Evolutionary conservation across 768 basidiomycete genomes (phyloP), one percentile per base, ranked within the genome.

Genomic region (Sarcomyxa edulis): DNA sequence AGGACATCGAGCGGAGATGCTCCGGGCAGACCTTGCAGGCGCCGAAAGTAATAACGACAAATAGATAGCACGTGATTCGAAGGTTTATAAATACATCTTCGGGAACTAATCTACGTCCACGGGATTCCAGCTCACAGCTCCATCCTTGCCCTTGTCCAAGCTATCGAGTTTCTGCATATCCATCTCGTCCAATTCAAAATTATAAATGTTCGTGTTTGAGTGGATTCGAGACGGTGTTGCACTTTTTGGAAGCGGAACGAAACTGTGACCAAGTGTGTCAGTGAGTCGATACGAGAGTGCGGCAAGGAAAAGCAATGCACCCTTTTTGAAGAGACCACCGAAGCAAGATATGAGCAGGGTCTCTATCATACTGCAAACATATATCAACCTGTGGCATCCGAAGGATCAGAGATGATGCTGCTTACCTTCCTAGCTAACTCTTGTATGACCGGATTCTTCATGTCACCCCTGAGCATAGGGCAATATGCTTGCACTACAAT

Each of bases 291-390:
- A 37, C 32, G 16, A 8, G 9, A 19, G 25, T 20, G 21, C 6
- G 20, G 30, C 16, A 27, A 28, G 4, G 9, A 31, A 29, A 14
- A 14, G 10, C 20, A 39, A 34, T 12, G 25, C 32, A 20, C 85
- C 81, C 80, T 52, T 73, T 77, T 57, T 96, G 93, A 25, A 97
- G 63, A 20, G 90, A 93, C 89, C 92, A 96, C 16, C 94, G 76
- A 40, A 96, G 64, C 11, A 96, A 72, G 31, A 95, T 68, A 51
- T 96, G 93, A 12, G 90, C 81, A 4, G 75, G 72, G 28, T 81
- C 75, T 39, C 76, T 74, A 28, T 60, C 57, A 46, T 78, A 59
- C 81, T 88, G 44, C n/a, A 23, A 10, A 18, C 20, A 38, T 7
- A 27, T 15, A 8, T 12, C 7, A 30, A 33, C 19, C 16, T 10